Evolutionary conservation across 1,139 yeast genomes (phyloP), one percentile per base, ranked within the genome.

Genomic region (Nakaseomyces glabratus): DNA sequence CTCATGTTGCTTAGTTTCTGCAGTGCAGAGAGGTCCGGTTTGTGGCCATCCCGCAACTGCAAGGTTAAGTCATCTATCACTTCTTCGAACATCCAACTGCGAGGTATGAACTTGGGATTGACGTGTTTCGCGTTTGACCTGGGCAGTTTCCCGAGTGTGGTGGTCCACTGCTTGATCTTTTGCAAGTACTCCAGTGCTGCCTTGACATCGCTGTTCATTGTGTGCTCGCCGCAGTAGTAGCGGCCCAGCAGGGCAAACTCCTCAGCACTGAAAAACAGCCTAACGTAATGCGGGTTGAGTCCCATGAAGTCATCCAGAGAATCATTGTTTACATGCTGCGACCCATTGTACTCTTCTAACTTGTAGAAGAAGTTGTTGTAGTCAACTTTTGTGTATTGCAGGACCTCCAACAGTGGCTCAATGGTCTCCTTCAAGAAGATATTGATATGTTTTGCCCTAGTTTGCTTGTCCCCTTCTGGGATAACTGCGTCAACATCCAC

Each of bases 81-180:
- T 42, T 86, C 90, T 38, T 85, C 88, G 36, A 90, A 63, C 35
- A 88, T 76, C 90, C 95, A 85, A 45, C 78, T 82, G 41, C 90
- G 69, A 11, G 95, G 93, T 11, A 82, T 68, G 51, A 90, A 88
- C 24, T 72, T 52, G 2, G 98, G 98, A 51, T 90, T 90, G 36
- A 62, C 66, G 2, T 46, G 37, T 10, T 60, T 50, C 39, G 85
- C 71, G 3, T 63, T 49, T 48, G 68, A 62, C 12, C 48, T 47
- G 45, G 12, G 4, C n/a, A 23, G 10, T 14, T 19, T 15, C 12
- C 10, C 10, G 17, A 20, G 11, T 21, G 16, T 4, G 57, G 54
- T 35, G 73, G 45, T 33, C 71, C 74, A 71, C 2, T 47, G 42
- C 2, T 38, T 38, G 2, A 71, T 41, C n/a, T 43, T 44, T 5